A percentile compares a stretch with the other conserved stretches of the same genome.
Evolutionary conservation across 106 monocot genomes (phyloP).

Genomic region (Phalaenopsis equestris): DNA sequence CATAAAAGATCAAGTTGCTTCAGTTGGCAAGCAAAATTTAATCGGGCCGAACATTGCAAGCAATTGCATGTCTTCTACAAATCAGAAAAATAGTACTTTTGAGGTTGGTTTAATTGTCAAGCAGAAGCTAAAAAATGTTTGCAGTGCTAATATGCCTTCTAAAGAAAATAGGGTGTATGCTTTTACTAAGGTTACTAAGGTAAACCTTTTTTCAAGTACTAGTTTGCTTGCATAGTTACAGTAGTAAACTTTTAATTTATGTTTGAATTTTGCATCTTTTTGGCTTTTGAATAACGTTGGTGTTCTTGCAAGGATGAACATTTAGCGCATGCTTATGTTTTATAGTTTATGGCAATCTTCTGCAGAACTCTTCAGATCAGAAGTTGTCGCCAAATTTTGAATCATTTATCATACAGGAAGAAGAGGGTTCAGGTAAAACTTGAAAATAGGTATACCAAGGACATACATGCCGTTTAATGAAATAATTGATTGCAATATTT

Average conservation of each 20-base stretch:
- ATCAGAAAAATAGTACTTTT: slow-evolving; percentile 9
- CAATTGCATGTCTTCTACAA: slow-evolving; percentile 3
- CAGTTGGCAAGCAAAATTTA: slow-evolving; percentile 4
- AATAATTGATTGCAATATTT: neutral
- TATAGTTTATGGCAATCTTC: slow-evolving; percentile 1
- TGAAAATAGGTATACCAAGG: neutral
- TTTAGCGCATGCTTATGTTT: neutral
- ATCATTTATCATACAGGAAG: slow-evolving; percentile 75
- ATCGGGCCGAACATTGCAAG: neutral
- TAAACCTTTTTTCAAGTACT: slow-evolving; percentile 13
- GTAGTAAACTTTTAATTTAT: neutral
- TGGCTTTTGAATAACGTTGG: neutral
- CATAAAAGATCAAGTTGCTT: slow-evolving; percentile 8
- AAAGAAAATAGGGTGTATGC: slow-evolving; percentile 31
- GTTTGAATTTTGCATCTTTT: neutral
- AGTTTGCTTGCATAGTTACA: neutral
- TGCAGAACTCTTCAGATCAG: slow-evolving; percentile 41
- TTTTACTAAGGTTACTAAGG: slow-evolving; percentile 29
- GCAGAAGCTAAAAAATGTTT: slow-evolving; percentile 26
- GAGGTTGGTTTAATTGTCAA: slow-evolving; percentile 16
- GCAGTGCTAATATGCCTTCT: slow-evolving; percentile 8
- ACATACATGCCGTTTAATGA: neutral
- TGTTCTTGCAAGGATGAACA: neutral
- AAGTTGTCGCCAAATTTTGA: slow-evolving; percentile 68
- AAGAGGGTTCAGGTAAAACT: slow-evolving; percentile 91